Base-by-base conservation (phyloP, 2,329 filamentous ascomycete genomes). In the Colletotrichum tofieldiae region DNA sequence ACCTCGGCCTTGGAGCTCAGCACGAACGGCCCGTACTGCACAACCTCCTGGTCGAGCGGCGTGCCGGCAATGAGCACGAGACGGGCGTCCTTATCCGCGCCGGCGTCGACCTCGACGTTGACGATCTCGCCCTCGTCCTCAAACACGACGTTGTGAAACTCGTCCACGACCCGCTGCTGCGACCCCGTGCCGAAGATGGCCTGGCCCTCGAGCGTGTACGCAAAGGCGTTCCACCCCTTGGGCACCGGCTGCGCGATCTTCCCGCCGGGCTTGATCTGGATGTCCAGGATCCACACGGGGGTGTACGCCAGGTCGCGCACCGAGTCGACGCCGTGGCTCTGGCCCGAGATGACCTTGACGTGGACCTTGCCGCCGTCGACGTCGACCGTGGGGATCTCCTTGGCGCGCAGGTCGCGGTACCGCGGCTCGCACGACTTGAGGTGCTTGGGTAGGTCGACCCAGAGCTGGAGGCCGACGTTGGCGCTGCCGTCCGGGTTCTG, bases 251-350 rank as follows among this genome's bases (percentile, higher is more conserved):
- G 96, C 29, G 86, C 87, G 75, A 98, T 86, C 71, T 87, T 90
- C 58, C 94, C 95, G 65, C 96, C 96, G 0, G 95, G 95, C 77
- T 90, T 84, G 65, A 98, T 89, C 26, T 89, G 91, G 63, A 98
- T 86, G 80, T 98, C 96, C 55, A 98, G 87, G 74, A 98, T 87
- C 96, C 96, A 98, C n/a, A 98, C 95, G 0, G 96, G 96, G 1
- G 96, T 98, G 83, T 98, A 98, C 18, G 96, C 95, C 55, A 98
- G 86, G 79, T 98, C 95, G 80, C 96, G 91, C 65, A 98, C 90
- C 18, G 92, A 94, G 79, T 98, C 95, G 64, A 96, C 90, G 55
- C 94, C 95, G 78, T 95, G 92, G 66, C 91, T 92, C 80, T 93
- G 91, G 26, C 96, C 96, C 0, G 92, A 95, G 77, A 98, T 98